Percentiles rank a stretch among this genome's conserved stretches.
These are phyloP conservation scores for Mortierella sp. DNA, from an alignment of 371 early-diverging fungal species.

Conservation along the genomic window DNA sequence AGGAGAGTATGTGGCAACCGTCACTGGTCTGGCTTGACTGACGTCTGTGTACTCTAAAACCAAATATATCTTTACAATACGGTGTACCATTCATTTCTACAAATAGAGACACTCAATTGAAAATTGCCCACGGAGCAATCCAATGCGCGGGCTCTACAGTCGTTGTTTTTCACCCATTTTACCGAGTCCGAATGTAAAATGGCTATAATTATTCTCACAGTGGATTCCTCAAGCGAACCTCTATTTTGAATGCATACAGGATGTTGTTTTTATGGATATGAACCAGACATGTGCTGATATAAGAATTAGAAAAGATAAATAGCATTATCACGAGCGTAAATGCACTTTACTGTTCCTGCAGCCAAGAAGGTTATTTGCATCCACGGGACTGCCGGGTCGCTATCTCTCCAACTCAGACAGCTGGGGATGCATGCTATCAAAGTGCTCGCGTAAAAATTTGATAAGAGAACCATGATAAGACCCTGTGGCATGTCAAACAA, in stretches of 20 bases:
- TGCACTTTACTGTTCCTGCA: background rate
- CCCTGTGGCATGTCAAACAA: background rate
- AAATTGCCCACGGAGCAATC: constrained; percentile 8
- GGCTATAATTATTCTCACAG: background rate
- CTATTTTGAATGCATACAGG: too few species aligned
- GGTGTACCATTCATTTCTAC: background rate
- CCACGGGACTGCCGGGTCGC: constrained; percentile 1
- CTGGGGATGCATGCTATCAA: constrained; percentile 1
- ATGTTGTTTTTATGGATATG: too few species aligned
- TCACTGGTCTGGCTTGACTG: background rate
- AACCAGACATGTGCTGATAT: background rate
- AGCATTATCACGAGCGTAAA: background rate
- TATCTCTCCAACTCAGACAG: background rate
- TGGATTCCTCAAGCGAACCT: background rate
- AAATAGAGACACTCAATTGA: background rate
- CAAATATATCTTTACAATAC: background rate
- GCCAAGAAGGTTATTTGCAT: constrained; percentile 2
- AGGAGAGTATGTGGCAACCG: background rate
- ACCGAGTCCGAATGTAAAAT: background rate
- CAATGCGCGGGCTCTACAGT: background rate
- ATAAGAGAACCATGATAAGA: constrained; percentile 1
- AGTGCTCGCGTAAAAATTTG: background rate
- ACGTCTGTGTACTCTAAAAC: background rate
- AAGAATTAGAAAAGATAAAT: background rate
- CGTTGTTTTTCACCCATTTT: background rate